These are phyloP conservation scores for Tillandsia fasciculata DNA, from an alignment of 176 grass and related monocot genomes.

Conservation along the genomic window DNA sequence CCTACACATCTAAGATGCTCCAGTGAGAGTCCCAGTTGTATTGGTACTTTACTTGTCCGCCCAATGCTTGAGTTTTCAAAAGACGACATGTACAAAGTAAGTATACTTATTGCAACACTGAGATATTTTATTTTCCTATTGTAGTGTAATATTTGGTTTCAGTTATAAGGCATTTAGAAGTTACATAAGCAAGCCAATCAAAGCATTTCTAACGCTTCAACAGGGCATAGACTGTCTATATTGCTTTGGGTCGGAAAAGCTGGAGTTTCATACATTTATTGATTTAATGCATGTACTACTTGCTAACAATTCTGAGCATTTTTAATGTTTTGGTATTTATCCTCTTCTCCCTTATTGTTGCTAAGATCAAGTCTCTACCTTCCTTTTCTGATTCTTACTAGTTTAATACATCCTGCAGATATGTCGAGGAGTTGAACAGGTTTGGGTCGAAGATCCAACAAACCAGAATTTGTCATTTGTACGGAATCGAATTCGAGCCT, in stretches of 20 bases:
- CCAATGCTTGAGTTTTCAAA: conserved; percentile 98
- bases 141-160: conserved; percentile 2
- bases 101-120: conserved; percentile 8
- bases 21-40: conserved; percentile 28
- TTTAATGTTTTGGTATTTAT: neutral
- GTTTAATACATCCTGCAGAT: conserved; percentile 38
- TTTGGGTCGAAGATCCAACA: conserved; percentile 96
- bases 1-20: conserved; percentile 39
- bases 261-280: neutral
- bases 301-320: no score
- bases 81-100: conserved; percentile 90
- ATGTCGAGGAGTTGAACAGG: conserved; percentile 59
- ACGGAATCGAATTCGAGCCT: conserved; percentile 76
- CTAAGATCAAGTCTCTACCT: neutral
- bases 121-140: neutral
- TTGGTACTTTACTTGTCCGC: conserved; percentile 62
- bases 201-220: no score
- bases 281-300: neutral
- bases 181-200: no score
- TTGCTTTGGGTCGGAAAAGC: no score
- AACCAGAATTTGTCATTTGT: conserved; percentile 60
- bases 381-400: conserved; percentile 7
- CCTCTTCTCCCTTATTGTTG: neutral
- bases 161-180: neutral
- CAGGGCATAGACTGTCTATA: no score